phyloP scores from a whole-genome alignment of 441 rosid genomes.

The Populus hybrid region DNA sequence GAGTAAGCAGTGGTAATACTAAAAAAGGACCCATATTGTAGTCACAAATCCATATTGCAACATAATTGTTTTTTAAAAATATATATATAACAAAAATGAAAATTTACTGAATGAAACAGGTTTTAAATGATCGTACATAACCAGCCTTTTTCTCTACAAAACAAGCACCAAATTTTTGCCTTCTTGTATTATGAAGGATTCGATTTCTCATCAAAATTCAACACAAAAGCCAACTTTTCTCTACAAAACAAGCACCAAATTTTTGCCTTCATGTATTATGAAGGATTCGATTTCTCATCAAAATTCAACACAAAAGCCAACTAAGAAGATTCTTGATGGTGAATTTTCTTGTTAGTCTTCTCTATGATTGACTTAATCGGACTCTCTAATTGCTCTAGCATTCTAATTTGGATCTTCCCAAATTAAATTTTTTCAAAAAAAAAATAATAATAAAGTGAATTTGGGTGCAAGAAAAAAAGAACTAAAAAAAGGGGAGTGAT shows the following conservation, averaged over 20 bases:
- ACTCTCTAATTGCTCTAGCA: conserved; percentile 64
- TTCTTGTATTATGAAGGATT: conserved; percentile 42
- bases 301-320: conserved; percentile 64
- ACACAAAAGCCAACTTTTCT: conserved; percentile 63
- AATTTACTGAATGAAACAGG: not conserved
- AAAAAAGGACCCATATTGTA: too few species aligned
- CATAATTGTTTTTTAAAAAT: not conserved
- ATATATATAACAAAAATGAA: not conserved
- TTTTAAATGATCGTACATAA: conserved; percentile 38
- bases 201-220: conserved; percentile 56
- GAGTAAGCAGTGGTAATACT: too few species aligned
- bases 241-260: conserved; percentile 74
- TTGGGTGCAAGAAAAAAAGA: too few species aligned
- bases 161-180: conserved; percentile 64
- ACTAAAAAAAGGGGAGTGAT: too few species aligned
- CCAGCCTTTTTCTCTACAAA: conserved; percentile 76
- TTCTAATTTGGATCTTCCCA: conserved; percentile 14
- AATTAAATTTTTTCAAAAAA: not conserved
- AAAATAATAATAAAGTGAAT: too few species aligned
- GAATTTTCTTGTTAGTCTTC: conserved; percentile 47
- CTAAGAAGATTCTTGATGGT: conserved; percentile 40
- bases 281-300: conserved; percentile 46
- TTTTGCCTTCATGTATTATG: conserved; percentile 49
- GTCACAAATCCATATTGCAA: too few species aligned
- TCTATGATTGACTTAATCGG: conserved; percentile 50